These are phyloP conservation scores for Alternaria novae-zelandiae DNA, from an alignment of 2,329 filamentous ascomycete genomes.

Conservation along the genomic window DNA sequence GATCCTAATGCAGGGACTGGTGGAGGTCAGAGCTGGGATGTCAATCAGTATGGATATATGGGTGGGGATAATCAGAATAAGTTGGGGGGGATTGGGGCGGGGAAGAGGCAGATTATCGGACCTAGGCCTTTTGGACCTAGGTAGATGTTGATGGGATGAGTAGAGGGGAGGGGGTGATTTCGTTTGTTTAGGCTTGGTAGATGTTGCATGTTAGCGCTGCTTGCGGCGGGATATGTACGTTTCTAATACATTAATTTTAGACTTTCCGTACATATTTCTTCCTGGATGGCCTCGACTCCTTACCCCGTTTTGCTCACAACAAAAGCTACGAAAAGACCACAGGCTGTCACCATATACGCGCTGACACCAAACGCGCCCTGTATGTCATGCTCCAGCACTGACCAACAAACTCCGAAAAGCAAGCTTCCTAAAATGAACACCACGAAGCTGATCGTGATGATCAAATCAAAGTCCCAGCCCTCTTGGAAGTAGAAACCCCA, in stretches of 20 bases:
- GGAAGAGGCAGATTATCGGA: slow-evolving; percentile 79
- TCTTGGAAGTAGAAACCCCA: too few relatives aligned
- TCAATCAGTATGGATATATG: slow-evolving; percentile 77
- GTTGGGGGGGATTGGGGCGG: slow-evolving; percentile 63
- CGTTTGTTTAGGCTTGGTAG: background rate
- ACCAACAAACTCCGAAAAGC: too few relatives aligned
- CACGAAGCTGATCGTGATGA: too few relatives aligned
- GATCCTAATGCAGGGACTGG: slow-evolving; percentile 67
- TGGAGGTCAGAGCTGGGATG: slow-evolving; percentile 76
- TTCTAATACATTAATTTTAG: background rate
- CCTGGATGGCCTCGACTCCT: too few relatives aligned
- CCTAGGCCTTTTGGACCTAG: slow-evolving; percentile 65
- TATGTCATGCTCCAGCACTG: too few relatives aligned
- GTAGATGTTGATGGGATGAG: background rate
- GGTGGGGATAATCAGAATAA: slow-evolving; percentile 78
- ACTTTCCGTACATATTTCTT: background rate
- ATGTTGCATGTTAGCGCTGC: background rate
- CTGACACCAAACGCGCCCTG: too few relatives aligned
- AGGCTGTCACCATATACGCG: background rate
- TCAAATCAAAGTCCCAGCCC: too few relatives aligned
- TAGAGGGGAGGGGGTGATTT: background rate
- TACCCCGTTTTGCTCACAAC: background rate
- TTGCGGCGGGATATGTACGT: background rate
- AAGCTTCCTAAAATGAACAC: too few relatives aligned
- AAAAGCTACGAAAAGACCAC: background rate